phyloP scores from a whole-genome alignment of 352 stramenopile species.

The Phytopythium ostracodes region DNA sequence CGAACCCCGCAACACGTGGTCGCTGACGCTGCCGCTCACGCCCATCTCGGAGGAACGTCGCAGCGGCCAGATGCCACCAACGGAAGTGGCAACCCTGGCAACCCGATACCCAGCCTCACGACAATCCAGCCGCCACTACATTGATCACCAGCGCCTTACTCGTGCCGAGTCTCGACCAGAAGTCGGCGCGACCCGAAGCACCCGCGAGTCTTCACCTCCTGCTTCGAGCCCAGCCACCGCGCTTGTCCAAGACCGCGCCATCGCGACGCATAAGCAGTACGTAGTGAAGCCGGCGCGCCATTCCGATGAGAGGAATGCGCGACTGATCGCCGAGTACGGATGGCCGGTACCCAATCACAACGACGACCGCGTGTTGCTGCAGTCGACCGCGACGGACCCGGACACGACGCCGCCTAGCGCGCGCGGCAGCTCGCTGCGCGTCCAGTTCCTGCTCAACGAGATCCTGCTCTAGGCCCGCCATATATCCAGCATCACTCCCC shows the following conservation, averaged over 20 bases:
- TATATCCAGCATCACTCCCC: neutral
- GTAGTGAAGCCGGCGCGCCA: neutral
- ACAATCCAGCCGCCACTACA: neutral
- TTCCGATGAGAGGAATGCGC: neutral
- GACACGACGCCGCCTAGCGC: neutral
- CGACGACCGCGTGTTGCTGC: neutral
- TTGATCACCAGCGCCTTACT: neutral
- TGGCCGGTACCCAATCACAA: neutral
- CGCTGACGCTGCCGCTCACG: constrained; percentile 3
- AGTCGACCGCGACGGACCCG: neutral
- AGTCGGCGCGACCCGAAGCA: neutral
- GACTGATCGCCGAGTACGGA: too few relatives aligned
- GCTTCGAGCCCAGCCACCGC: neutral
- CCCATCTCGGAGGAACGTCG: constrained; percentile 1
- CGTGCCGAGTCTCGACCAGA: neutral
- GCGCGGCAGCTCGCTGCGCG: constrained; percentile 6
- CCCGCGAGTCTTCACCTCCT: neutral
- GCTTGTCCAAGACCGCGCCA: neutral
- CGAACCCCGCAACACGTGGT: neutral
- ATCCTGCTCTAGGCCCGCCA: constrained; percentile 1
- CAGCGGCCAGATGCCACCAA: neutral
- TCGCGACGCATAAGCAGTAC: neutral
- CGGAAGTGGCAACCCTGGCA: neutral
- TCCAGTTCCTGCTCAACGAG: constrained; percentile 2
- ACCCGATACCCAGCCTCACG: neutral